Percentiles rank a stretch among this genome's conserved stretches.
phyloP scores from a whole-genome alignment of 768 basidiomycete species.

The Hericium rajendrae region DNA sequence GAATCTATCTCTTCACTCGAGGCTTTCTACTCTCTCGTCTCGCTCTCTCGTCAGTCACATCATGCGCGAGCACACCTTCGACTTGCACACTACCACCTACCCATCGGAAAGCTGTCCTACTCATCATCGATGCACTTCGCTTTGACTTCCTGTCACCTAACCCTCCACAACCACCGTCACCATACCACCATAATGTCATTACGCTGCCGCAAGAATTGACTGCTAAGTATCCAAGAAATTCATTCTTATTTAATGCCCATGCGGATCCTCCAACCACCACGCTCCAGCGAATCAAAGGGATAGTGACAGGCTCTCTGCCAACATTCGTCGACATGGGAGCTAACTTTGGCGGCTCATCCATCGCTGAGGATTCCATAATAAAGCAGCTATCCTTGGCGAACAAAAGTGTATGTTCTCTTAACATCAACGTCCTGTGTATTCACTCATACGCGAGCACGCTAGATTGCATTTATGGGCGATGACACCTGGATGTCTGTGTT shows the following conservation, averaged over 20 bases:
- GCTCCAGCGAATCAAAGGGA: constrained; percentile 86
- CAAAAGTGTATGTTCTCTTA: constrained; percentile 41
- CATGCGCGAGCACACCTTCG: constrained; percentile 23
- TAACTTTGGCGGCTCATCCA: constrained; percentile 82
- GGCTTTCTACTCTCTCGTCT: constrained; percentile 85
- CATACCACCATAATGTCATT: constrained; percentile 74
- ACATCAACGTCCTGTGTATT: constrained; percentile 1
- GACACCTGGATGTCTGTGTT: constrained; percentile 95
- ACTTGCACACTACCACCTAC: constrained; percentile 47
- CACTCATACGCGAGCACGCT: constrained; percentile 5
- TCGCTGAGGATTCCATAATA: constrained; percentile 82
- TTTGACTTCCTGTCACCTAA: constrained; percentile 85
- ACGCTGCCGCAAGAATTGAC: constrained; percentile 72
- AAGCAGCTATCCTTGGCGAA: constrained; percentile 54
- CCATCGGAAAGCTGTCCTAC: constrained; percentile 70
- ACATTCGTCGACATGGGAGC: constrained; percentile 93
- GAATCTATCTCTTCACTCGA: constrained; percentile 81
- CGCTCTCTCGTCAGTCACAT: constrained; percentile 49
- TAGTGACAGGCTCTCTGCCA: constrained; percentile 91
- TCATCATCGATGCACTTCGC: constrained; percentile 88
- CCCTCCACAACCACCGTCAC: constrained; percentile 50
- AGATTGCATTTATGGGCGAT: constrained; percentile 90
- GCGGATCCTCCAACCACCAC: constrained; percentile 95
- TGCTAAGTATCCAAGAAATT: constrained; percentile 49
- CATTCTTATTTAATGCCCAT: constrained; percentile 82